Percentiles rank a stretch among this genome's conserved stretches.
phyloP scores from a whole-genome alignment of 371 early-diverging fungal genomes.

The Circinella umbellata region DNA sequence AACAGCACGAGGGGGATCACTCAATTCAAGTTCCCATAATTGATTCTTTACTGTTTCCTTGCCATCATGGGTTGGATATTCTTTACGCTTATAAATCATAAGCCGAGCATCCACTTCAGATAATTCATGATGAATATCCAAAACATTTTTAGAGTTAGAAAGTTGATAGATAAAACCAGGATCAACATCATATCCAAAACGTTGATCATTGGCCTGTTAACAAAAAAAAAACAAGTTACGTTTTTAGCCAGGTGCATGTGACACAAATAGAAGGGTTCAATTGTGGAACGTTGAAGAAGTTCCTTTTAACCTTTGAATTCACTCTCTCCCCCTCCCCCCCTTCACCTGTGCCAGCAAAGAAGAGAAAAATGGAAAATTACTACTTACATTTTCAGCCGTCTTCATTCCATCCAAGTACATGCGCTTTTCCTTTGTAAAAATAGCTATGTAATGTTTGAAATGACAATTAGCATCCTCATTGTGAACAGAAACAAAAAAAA shows the following conservation, averaged over 20 bases:
- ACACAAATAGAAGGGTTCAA: neutral
- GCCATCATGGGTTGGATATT: constrained; percentile 25
- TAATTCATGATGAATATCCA: constrained; percentile 40
- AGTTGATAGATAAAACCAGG: constrained; percentile 40
- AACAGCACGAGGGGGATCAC: constrained; percentile 36
- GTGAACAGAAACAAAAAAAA: too few relatives aligned
- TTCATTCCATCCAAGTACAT: constrained; percentile 48
- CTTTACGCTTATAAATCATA: constrained; percentile 42
- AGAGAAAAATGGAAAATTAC: neutral
- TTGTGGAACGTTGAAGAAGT: neutral
- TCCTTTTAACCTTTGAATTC: neutral
- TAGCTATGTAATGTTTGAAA: constrained; percentile 23
- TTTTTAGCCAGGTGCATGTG: neutral
- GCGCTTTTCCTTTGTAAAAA: constrained; percentile 43
- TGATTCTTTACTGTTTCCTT: constrained; percentile 29
- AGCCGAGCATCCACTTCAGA: constrained; percentile 35
- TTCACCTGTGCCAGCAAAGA: neutral
- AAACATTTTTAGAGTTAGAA: constrained; percentile 26
- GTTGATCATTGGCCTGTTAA: constrained; percentile 35
- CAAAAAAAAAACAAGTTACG: neutral
- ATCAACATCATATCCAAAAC: constrained; percentile 40
- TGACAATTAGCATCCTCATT: too few relatives aligned
- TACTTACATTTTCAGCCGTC: constrained; percentile 37
- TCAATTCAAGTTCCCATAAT: constrained; percentile 39
- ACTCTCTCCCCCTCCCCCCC: neutral